phyloP scores from a whole-genome alignment of 208 protist genomes.

The Endotrypanum monterogeii region DNA sequence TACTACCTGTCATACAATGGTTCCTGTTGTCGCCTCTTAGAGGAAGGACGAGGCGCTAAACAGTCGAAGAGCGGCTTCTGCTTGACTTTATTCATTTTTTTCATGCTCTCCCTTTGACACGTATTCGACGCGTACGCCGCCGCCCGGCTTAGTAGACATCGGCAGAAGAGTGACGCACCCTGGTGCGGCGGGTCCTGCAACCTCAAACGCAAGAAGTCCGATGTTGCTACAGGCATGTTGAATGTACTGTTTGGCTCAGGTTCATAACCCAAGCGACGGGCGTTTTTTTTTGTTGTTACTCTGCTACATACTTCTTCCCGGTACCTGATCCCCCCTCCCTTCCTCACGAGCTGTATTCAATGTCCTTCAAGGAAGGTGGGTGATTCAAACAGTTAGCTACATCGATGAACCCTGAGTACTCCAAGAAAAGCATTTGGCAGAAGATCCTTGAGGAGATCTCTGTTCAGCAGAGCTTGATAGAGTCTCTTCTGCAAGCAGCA shows the following conservation, averaged over 20 bases:
- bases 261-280: background rate
- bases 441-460: conserved; percentile 34
- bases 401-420: conserved; percentile 1
- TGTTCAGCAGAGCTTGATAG: conserved; percentile 30
- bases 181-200: no score
- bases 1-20: background rate
- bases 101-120: background rate
- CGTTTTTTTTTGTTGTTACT: background rate
- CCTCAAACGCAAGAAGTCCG: background rate
- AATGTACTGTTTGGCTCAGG: background rate
- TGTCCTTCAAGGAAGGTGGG: background rate
- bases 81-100: background rate
- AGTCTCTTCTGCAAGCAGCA: conserved; percentile 21
- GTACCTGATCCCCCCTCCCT: background rate
- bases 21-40: background rate
- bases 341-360: background rate
- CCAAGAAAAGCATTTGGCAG: conserved; percentile 15
- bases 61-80: no score
- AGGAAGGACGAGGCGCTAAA: no score
- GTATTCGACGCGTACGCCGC: background rate
- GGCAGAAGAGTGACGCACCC: background rate
- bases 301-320: no score
- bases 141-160: background rate
- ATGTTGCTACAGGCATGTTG: background rate
- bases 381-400: background rate